Conservation (phyloP, 352 stramenopile genomes). For the Halophytophthora batemanensis region DNA sequence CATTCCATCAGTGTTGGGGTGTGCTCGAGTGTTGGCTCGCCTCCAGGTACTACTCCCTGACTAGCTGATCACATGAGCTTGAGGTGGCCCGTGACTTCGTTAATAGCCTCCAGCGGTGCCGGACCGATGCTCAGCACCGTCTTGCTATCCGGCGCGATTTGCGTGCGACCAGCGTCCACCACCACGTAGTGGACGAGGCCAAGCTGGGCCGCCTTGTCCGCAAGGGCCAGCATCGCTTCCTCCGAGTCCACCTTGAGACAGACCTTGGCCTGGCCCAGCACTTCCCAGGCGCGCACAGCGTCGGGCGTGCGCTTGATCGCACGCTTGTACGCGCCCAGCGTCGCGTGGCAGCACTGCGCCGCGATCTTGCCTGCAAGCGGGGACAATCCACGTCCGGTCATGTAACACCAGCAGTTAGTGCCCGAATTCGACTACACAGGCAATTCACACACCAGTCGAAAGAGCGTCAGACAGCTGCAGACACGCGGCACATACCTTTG, state of each 20-base stretch:
- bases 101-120: constrained; percentile 59
- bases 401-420: neutral
- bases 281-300: constrained; percentile 72
- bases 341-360: constrained; percentile 88
- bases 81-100: constrained; percentile 76
- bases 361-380: constrained; percentile 68
- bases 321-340: constrained; percentile 94
- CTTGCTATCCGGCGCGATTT: constrained; percentile 85
- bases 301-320: constrained; percentile 77
- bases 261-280: constrained; percentile 83
- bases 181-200: constrained; percentile 82
- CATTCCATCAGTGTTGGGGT: too few species aligned
- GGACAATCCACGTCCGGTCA: neutral
- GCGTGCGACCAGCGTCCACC: constrained; percentile 80
- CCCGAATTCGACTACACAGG: neutral
- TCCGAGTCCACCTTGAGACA: constrained; percentile 86
- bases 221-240: constrained; percentile 72
- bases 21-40: too few species aligned
- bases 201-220: constrained; percentile 51
- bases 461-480: neutral
- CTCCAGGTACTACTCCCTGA: too few species aligned
- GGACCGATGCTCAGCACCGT: constrained; percentile 82
- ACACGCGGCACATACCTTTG: constrained; percentile 87
- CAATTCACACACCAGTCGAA: too few species aligned
- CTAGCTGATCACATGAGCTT: constrained; percentile 70